A percentile compares a stretch with the other conserved stretches of the same genome.
phyloP scores from a whole-genome alignment of 2,329 filamentous ascomycete species.

The Hypoxylon sp. region DNA sequence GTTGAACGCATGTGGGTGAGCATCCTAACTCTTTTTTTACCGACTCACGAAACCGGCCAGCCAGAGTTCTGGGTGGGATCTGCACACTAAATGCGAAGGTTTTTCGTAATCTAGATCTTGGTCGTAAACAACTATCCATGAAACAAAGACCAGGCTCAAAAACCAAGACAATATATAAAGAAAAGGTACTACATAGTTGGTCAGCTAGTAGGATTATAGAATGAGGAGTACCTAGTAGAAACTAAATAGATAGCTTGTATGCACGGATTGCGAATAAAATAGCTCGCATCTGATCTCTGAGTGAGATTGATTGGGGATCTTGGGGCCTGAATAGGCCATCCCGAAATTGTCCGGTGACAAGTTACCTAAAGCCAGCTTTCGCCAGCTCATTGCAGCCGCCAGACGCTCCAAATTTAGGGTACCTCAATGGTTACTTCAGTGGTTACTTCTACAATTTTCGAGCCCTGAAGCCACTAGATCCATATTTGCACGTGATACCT shows the following conservation, averaged over 20 bases:
- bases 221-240: slow-evolving; percentile 31
- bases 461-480: slow-evolving; percentile 8
- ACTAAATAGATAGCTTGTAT: slow-evolving; percentile 7
- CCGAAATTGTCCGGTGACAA: slow-evolving; percentile 47
- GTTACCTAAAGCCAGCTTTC: slow-evolving; percentile 23
- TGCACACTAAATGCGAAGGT: slow-evolving; percentile 18
- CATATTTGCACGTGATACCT: slow-evolving; percentile 43
- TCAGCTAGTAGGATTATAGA: slow-evolving; percentile 1
- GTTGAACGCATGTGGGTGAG: slow-evolving; percentile 34
- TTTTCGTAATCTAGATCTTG: slow-evolving; percentile 23
- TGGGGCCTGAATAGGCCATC: slow-evolving; percentile 39
- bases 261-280: slow-evolving; percentile 20
- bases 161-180: slow-evolving; percentile 3
- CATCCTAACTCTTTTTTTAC: slow-evolving; percentile 43
- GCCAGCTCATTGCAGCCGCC: slow-evolving; percentile 25
- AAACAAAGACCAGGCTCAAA: background rate
- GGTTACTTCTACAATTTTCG: slow-evolving; percentile 31
- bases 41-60: slow-evolving; percentile 35
- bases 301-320: slow-evolving; percentile 23
- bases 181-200: slow-evolving; percentile 7
- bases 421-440: slow-evolving; percentile 18
- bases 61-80: slow-evolving; percentile 22
- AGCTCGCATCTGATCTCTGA: slow-evolving; percentile 40
- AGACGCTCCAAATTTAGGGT: slow-evolving; percentile 1
- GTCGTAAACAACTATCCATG: background rate